phyloP scores from a whole-genome alignment of 2,329 filamentous ascomycete species.

The Botrytis fragariae region DNA sequence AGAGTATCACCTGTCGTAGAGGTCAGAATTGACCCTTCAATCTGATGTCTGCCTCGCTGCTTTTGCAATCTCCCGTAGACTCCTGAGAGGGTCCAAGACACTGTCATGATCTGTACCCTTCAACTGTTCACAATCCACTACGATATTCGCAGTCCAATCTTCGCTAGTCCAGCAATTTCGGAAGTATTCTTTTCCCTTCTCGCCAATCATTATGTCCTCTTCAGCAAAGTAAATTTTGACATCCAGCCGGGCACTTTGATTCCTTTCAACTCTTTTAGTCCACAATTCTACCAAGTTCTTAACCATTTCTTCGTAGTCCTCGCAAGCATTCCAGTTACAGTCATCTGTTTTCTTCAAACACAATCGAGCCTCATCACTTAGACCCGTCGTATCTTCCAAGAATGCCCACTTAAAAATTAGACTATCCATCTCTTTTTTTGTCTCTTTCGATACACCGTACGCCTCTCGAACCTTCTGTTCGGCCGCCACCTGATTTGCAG shows the following conservation, averaged over 20 bases:
- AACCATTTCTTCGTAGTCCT: constrained; percentile 29
- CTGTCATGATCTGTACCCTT: constrained; percentile 44
- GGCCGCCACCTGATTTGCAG: constrained; percentile 13
- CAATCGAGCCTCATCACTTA: constrained; percentile 35
- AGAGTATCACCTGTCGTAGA: background rate
- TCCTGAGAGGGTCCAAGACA: constrained; percentile 25
- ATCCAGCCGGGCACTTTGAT: constrained; percentile 25
- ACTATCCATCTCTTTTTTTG: constrained; percentile 24
- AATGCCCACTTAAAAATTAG: constrained; percentile 27
- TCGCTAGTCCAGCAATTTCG: constrained; percentile 42
- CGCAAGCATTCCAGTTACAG: constrained; percentile 25
- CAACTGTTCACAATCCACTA: constrained; percentile 38
- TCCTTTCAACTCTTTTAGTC: constrained; percentile 22
- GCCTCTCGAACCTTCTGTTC: constrained; percentile 22
- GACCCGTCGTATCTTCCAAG: constrained; percentile 32
- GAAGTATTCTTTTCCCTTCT: constrained; percentile 44
- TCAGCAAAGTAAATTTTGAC: constrained; percentile 38
- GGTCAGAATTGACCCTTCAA: background rate
- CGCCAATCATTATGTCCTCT: constrained; percentile 45
- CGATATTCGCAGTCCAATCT: constrained; percentile 35
- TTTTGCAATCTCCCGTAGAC: constrained; percentile 21
- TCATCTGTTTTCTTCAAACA: constrained; percentile 32
- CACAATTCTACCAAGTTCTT: constrained; percentile 23
- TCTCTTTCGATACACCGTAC: constrained; percentile 27
- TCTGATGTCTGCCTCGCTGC: constrained; percentile 2